phyloP scores from a whole-genome alignment of 1,139 yeast genomes.

The Scheffersomyces quercinus region DNA sequence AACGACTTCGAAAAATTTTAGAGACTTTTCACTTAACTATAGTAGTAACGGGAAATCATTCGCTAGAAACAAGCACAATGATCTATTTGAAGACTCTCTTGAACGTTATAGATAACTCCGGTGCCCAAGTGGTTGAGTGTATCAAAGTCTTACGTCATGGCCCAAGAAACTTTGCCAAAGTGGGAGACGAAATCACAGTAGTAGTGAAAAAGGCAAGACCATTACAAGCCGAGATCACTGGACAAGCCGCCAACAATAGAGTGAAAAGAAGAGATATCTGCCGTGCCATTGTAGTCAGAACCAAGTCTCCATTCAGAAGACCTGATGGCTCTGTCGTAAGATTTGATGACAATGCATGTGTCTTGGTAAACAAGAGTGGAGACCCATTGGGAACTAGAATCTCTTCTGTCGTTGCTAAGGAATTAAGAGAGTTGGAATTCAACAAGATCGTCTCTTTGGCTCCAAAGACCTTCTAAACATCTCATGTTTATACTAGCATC shows the following conservation, averaged over 20 bases:
- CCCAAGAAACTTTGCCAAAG: slow-evolving; percentile 77
- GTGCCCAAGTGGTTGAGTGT: slow-evolving; percentile 94
- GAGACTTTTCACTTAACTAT: no score
- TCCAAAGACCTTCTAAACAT: slow-evolving; percentile 67
- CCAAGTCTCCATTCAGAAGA: slow-evolving; percentile 82
- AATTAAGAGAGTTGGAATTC: slow-evolving; percentile 79
- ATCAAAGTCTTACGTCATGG: slow-evolving; percentile 91
- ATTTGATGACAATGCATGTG: slow-evolving; percentile 97
- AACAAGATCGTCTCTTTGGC: slow-evolving; percentile 90
- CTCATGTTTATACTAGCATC: not conserved
- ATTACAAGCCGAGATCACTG: slow-evolving; percentile 58
- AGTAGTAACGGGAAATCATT: no score
- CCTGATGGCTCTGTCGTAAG: slow-evolving; percentile 84
- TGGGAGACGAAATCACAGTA: slow-evolving; percentile 92
- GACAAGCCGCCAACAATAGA: slow-evolving; percentile 71
- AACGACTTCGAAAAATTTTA: no score
- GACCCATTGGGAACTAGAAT: slow-evolving; percentile 97
- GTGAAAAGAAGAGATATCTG: slow-evolving; percentile 95
- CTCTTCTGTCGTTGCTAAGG: slow-evolving; percentile 88
- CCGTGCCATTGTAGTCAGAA: slow-evolving; percentile 93
- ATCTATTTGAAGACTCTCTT: slow-evolving; percentile 84
- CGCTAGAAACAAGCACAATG: slow-evolving; percentile 41
- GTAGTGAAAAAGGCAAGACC: slow-evolving; percentile 94
- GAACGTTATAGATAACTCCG: slow-evolving; percentile 91
- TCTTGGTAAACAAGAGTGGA: slow-evolving; percentile 83